phyloP scores from a whole-genome alignment of 768 basidiomycete genomes.

The Termitomyces sp. region DNA sequence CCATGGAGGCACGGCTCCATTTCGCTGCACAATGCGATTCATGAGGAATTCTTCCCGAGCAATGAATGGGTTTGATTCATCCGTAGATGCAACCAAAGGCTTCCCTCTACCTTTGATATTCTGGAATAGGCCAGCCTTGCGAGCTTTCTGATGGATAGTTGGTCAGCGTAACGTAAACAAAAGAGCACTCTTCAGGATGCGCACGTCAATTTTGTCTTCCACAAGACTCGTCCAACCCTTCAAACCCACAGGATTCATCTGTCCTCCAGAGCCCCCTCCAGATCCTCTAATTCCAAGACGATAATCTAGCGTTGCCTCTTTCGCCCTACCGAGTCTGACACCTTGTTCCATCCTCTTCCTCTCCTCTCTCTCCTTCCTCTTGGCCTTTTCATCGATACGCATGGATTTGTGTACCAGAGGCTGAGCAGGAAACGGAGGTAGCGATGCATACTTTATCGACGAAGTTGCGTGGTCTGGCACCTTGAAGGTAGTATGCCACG shows the following conservation, averaged over 20 bases:
- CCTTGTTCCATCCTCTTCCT: slow-evolving; percentile 49
- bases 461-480: slow-evolving; percentile 50
- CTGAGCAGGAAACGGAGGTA: slow-evolving; percentile 28
- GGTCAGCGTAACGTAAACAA: not conserved
- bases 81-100: slow-evolving; percentile 31
- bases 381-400: slow-evolving; percentile 31
- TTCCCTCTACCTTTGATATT: slow-evolving; percentile 61
- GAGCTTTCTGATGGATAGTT: slow-evolving; percentile 45
- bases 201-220: slow-evolving; percentile 79
- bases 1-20: slow-evolving; percentile 86
- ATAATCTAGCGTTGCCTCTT: slow-evolving; percentile 77
- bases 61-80: slow-evolving; percentile 55
- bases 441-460: slow-evolving; percentile 49
- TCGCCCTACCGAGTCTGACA: slow-evolving; percentile 57
- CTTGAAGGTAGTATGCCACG: slow-evolving; percentile 70
- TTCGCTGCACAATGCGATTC: slow-evolving; percentile 80
- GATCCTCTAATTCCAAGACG: slow-evolving; percentile 49
- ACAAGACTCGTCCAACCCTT: slow-evolving; percentile 75
- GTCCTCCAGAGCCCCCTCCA: slow-evolving; percentile 15
- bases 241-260: slow-evolving; percentile 55
- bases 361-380: slow-evolving; percentile 43
- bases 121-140: slow-evolving; percentile 66
- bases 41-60: slow-evolving; percentile 77
- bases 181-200: slow-evolving; percentile 5
- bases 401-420: slow-evolving; percentile 4